These are phyloP conservation scores for Lactarius evosmus DNA, from an alignment of 768 basidiomycete genomes.

Conservation along the genomic window DNA sequence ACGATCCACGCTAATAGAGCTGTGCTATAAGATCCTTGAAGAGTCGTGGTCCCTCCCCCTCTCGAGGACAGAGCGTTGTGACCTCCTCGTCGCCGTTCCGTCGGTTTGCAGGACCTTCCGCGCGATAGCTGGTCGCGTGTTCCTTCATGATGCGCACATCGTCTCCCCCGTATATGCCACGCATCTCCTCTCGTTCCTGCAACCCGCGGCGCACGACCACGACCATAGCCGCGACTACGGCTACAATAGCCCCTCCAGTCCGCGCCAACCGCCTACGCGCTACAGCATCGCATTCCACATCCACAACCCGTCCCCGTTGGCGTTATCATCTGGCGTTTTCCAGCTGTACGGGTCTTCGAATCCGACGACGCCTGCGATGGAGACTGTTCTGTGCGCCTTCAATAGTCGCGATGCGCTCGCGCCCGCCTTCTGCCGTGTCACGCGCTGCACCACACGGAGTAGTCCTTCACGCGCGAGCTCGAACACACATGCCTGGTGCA, in stretches of 20 bases:
- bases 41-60: constrained; percentile 38
- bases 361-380: constrained; percentile 27
- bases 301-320: constrained; percentile 21
- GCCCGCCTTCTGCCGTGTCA: constrained; percentile 37
- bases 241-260: constrained; percentile 18
- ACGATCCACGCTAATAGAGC: constrained; percentile 31
- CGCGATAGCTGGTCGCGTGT: constrained; percentile 35
- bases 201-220: constrained; percentile 19
- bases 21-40: constrained; percentile 39
- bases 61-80: constrained; percentile 35
- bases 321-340: constrained; percentile 20
- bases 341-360: constrained; percentile 28
- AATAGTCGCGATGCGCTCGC: constrained; percentile 30
- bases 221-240: too few species aligned
- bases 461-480: constrained; percentile 38
- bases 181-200: constrained; percentile 35
- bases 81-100: constrained; percentile 35
- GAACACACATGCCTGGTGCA: constrained; percentile 33
- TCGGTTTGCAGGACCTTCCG: constrained; percentile 39
- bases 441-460: constrained; percentile 35
- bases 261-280: constrained; percentile 31
- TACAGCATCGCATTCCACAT: constrained; percentile 39
- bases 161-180: constrained; percentile 33
- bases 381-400: constrained; percentile 33
- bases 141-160: constrained; percentile 38